A percentile compares a stretch with the other conserved stretches of the same genome.
phyloP scores from a whole-genome alignment of 495 filamentous ascomycete species.

The Elasticomyces elasticus region DNA sequence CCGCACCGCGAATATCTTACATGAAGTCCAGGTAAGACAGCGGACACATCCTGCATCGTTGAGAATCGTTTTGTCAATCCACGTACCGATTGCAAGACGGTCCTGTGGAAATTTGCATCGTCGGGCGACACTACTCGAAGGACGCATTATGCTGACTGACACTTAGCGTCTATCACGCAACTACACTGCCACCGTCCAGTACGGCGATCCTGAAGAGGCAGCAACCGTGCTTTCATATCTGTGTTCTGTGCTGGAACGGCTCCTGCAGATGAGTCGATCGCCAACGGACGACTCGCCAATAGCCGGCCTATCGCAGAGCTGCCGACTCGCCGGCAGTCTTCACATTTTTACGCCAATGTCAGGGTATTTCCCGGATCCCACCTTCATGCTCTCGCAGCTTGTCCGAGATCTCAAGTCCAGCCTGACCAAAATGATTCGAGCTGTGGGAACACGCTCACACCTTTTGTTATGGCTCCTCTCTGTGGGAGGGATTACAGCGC shows the following conservation, averaged over 20 bases:
- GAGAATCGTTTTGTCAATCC: not conserved
- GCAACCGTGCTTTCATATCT: not conserved
- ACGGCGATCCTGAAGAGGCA: constrained; percentile 7
- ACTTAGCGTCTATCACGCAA: not conserved
- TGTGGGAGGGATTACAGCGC: constrained; percentile 17
- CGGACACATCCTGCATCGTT: not conserved
- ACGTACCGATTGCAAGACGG: not conserved
- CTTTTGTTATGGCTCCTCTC: constrained; percentile 18
- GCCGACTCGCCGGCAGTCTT: constrained; percentile 9
- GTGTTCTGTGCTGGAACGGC: constrained; percentile 7
- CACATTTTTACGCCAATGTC: constrained; percentile 12
- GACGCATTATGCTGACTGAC: not conserved
- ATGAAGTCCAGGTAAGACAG: constrained; percentile 16
- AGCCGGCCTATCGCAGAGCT: constrained; percentile 8
- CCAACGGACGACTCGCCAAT: constrained; percentile 8
- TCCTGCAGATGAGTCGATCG: constrained; percentile 4
- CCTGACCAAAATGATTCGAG: constrained; percentile 6
- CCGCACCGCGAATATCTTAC: constrained; percentile 5
- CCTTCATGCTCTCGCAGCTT: constrained; percentile 14
- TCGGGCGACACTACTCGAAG: no score
- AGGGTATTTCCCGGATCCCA: constrained; percentile 20
- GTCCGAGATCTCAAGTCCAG: constrained; percentile 16
- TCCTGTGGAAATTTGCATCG: no score
- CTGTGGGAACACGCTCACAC: constrained; percentile 2
- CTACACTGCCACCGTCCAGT: constrained; percentile 12